Evolutionary conservation across 2,329 filamentous ascomycete species (phyloP), one percentile per base, ranked within the genome.

Genomic region (Penicillium sp.): DNA sequence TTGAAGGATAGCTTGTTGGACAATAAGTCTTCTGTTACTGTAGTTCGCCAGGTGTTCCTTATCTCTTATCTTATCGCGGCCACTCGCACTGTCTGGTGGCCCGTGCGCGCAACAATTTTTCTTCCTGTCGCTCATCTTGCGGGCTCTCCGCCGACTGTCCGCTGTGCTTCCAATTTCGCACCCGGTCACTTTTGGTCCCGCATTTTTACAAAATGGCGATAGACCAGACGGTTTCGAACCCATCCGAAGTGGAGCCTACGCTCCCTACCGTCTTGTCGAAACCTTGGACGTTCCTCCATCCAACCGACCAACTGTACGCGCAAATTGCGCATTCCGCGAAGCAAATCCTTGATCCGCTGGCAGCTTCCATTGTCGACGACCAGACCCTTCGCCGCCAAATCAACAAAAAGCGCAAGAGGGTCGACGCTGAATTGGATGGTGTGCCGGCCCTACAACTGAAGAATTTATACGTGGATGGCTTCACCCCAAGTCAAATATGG

Each of bases 401-500:
- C 64, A 79, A 81, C 63, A 87, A 87, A 75, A 96, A 96, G 80
- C 83, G 90, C 62, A 96, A 95, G 81, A 83, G 90, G 65, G 82
- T 81, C 9, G 81, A 83, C 47, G 74, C 70, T 36, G 78, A 83
- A 27, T 76, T 74, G 4, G 78, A 82, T 53, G 76, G 76, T 35
- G 75, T 75, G 36, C 77, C 50, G 77, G 85, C 64, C 79, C 89
- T 97, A 63, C 92, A 92, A 69, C 80, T 96, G 69, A 88, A 90
- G 68, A 92, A 90, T 75, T 81, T 99, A 16, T 90, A 97, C 73
- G 81, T 92, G 6, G 87, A 96, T 58, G 95, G 94, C 0, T 96
- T 98, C 67, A 90, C 90, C 68, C 88, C 90, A 11, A 86, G 88
- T 19, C 94, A 98, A 76, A 88, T 99, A 44, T 99, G 94, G 90